Conservation (phyloP, 495 filamentous ascomycete species). For the Lophiostoma macrostomum region DNA sequence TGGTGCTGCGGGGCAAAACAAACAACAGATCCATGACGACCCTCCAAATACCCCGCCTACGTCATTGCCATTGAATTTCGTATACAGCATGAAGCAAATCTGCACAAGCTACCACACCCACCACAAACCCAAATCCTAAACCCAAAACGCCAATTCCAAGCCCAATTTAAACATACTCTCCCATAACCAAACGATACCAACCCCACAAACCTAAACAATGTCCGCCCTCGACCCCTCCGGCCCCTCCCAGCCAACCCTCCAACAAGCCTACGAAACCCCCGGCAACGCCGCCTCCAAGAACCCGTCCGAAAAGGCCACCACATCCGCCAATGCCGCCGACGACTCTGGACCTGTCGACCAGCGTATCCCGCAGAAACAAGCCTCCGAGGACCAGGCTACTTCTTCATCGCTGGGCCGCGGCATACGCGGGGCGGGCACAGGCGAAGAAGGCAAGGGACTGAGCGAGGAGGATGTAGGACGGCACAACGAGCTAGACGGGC, state of each 20-base stretch:
- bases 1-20: slow-evolving; percentile 20
- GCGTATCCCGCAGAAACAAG: slow-evolving; percentile 35
- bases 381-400: slow-evolving; percentile 26
- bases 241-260: slow-evolving; percentile 39
- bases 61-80: slow-evolving; percentile 13
- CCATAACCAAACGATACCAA: neutral
- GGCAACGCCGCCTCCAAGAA: slow-evolving; percentile 42
- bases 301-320: slow-evolving; percentile 31
- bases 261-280: slow-evolving; percentile 39
- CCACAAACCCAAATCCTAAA: neutral
- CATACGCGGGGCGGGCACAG: slow-evolving; percentile 36
- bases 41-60: slow-evolving; percentile 9
- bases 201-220: slow-evolving; percentile 11
- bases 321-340: slow-evolving; percentile 29
- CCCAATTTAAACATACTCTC: neutral
- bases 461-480: slow-evolving; percentile 39
- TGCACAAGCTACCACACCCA: neutral
- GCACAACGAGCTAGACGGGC: slow-evolving; percentile 41
- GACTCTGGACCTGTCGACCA: slow-evolving; percentile 25
- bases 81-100: slow-evolving; percentile 8
- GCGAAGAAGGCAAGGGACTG: slow-evolving; percentile 37
- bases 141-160: neutral
- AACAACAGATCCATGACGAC: neutral
- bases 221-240: slow-evolving; percentile 24
- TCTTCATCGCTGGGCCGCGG: slow-evolving; percentile 34